Conservation (phyloP, 345 rosid species). For the Lepidium aucheri region DNA sequence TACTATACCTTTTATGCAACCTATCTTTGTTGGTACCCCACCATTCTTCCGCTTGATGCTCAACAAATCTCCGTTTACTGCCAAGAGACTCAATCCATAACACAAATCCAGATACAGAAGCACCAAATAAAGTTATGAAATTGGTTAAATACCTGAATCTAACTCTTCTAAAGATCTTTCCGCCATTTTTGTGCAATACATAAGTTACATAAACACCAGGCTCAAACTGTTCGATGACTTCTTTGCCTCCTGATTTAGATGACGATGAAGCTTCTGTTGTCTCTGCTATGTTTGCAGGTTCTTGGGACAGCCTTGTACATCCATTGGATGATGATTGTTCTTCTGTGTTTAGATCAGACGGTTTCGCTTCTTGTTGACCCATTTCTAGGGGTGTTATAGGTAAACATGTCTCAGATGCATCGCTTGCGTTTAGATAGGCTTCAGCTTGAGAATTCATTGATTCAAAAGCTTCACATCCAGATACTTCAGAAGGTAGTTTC, state of each 20-base stretch:
- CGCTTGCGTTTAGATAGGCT: constrained; percentile 31
- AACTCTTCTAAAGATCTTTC: constrained; percentile 76
- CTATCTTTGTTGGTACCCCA: constrained; percentile 81
- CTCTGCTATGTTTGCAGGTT: constrained; percentile 22
- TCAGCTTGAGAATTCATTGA: constrained; percentile 48
- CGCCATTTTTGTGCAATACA: constrained; percentile 42
- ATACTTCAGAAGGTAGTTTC: constrained; percentile 51
- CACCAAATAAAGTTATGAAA: too few species aligned
- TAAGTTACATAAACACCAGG: constrained; percentile 85
- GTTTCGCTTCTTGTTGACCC: constrained; percentile 12
- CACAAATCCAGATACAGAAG: not conserved
- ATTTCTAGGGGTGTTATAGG: constrained; percentile 16
- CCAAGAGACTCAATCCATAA: not conserved
- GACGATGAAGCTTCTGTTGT: constrained; percentile 16
- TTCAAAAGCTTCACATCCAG: constrained; percentile 46
- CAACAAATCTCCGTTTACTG: constrained; percentile 73
- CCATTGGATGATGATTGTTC: constrained; percentile 18
- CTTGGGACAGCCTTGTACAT: constrained; percentile 23
- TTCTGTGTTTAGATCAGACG: constrained; percentile 21
- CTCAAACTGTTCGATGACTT: constrained; percentile 76
- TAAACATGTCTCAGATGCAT: constrained; percentile 30
- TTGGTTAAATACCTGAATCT: constrained; percentile 99
- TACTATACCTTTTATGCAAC: constrained; percentile 55
- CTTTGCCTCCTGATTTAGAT: constrained; percentile 32
- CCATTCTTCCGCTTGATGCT: constrained; percentile 84